Evolutionary conservation across 345 rosid species (phyloP).

Genomic region (Brassica rapa): DNA sequence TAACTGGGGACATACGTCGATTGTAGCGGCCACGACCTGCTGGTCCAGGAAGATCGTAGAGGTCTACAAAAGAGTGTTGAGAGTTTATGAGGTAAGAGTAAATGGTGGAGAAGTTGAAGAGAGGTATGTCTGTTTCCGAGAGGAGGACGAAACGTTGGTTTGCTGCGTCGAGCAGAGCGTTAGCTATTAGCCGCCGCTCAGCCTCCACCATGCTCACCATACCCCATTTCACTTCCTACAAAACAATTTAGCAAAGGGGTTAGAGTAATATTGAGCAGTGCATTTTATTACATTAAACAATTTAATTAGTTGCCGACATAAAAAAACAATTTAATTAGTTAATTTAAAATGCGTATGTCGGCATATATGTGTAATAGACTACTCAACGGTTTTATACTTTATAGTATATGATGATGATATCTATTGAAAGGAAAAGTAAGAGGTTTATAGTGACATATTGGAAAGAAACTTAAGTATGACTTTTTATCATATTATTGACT

Average conservation of each 20-base stretch:
- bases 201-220: conserved; percentile 72
- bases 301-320: background rate
- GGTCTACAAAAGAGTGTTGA: conserved; percentile 44
- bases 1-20: conserved; percentile 48
- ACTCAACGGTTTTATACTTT: conserved; percentile 19
- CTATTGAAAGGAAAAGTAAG: background rate
- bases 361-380: conserved; percentile 30
- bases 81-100: conserved; percentile 65
- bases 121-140: conserved; percentile 81
- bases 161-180: conserved; percentile 64
- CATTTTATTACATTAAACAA: background rate
- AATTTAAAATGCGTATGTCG: conserved; percentile 9
- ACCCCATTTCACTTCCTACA: conserved; percentile 73
- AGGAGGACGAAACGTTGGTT: conserved; percentile 83
- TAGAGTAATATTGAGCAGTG: background rate
- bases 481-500: background rate
- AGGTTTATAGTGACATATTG: conserved; percentile 1
- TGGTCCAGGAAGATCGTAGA: conserved; percentile 56
- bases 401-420: conserved; percentile 10
- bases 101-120: conserved; percentile 68
- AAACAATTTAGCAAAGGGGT: background rate
- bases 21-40: conserved; percentile 75
- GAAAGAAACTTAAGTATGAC: conserved; percentile 12
- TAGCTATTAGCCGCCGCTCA: conserved; percentile 75
- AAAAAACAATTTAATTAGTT: background rate